Conservation (phyloP, 2,329 filamentous ascomycete genomes). For the Pseudogymnoascus sp. region DNA sequence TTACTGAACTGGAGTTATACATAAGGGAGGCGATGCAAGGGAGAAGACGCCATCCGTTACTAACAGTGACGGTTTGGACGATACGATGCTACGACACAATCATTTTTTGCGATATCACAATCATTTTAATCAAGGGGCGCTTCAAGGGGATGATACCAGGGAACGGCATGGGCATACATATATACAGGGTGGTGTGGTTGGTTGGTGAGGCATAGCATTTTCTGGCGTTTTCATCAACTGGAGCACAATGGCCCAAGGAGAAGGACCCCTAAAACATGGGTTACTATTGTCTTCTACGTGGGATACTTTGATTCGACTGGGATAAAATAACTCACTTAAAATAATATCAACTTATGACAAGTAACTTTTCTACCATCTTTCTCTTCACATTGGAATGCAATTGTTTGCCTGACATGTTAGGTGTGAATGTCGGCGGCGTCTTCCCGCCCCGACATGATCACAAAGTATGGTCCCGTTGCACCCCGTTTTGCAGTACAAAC, state of each 20-base stretch:
- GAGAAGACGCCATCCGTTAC: background rate
- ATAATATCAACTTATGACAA: slow-evolving; percentile 3
- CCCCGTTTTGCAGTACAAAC: background rate
- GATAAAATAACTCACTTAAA: slow-evolving; percentile 1
- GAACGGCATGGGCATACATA: background rate
- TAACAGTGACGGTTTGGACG: background rate
- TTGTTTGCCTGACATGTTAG: background rate
- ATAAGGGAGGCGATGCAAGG: background rate
- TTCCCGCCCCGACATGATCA: background rate
- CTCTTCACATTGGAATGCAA: background rate
- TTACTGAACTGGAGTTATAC: slow-evolving; percentile 1
- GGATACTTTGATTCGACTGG: background rate
- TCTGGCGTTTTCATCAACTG: background rate
- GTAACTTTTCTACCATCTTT: background rate
- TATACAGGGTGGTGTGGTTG: background rate
- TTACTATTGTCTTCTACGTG: background rate
- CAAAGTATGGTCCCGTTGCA: background rate
- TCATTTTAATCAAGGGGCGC: slow-evolving; percentile 5
- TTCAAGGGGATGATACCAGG: background rate
- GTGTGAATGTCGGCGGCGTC: background rate
- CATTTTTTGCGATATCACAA: slow-evolving; percentile 6
- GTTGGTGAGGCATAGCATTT: background rate
- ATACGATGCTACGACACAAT: slow-evolving; percentile 5
- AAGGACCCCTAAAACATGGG: background rate
- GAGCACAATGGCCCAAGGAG: background rate